Conservation (phyloP, 768 basidiomycete species). For the Suillus decipiens region DNA sequence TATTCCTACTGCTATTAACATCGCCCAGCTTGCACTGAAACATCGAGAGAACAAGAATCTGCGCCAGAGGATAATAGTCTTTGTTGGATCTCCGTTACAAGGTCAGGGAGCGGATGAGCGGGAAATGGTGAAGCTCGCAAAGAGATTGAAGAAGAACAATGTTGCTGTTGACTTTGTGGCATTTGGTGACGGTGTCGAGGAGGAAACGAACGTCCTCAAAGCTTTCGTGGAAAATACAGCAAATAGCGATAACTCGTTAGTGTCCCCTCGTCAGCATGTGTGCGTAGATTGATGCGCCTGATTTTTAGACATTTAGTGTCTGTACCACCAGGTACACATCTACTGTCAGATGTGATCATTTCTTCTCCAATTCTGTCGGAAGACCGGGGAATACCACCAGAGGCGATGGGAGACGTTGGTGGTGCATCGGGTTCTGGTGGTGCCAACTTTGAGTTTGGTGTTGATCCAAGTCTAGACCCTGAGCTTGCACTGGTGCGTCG, state of each 20-base stretch:
- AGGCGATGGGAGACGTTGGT: slow-evolving; percentile 53
- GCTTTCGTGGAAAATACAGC: slow-evolving; percentile 82
- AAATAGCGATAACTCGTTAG: slow-evolving; percentile 86
- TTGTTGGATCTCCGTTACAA: slow-evolving; percentile 87
- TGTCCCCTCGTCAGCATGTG: slow-evolving; percentile 16
- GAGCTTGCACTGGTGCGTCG: slow-evolving; percentile 89
- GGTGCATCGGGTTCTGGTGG: slow-evolving; percentile 50
- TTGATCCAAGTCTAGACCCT: slow-evolving; percentile 94
- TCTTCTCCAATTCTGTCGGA: slow-evolving; percentile 81
- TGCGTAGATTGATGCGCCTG: slow-evolving; percentile 6
- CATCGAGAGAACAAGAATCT: slow-evolving; percentile 99
- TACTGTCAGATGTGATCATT: slow-evolving; percentile 83
- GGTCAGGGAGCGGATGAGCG: slow-evolving; percentile 73
- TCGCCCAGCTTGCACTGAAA: slow-evolving; percentile 95
- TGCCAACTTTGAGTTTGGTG: slow-evolving; percentile 79
- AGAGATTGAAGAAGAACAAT: slow-evolving; percentile 99
- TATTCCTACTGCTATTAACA: slow-evolving; percentile 86
- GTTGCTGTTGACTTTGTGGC: slow-evolving; percentile 90
- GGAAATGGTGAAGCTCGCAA: slow-evolving; percentile 84
- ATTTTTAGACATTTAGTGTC: slow-evolving; percentile 72
- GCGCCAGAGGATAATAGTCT: slow-evolving; percentile 92
- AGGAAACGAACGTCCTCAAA: slow-evolving; percentile 69
- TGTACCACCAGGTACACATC: slow-evolving; percentile 72
- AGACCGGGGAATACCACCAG: slow-evolving; percentile 73
- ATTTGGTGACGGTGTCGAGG: slow-evolving; percentile 89